phyloP scores from a whole-genome alignment of 2,329 filamentous ascomycete genomes.

The Thielaviopsis euricoi region DNA sequence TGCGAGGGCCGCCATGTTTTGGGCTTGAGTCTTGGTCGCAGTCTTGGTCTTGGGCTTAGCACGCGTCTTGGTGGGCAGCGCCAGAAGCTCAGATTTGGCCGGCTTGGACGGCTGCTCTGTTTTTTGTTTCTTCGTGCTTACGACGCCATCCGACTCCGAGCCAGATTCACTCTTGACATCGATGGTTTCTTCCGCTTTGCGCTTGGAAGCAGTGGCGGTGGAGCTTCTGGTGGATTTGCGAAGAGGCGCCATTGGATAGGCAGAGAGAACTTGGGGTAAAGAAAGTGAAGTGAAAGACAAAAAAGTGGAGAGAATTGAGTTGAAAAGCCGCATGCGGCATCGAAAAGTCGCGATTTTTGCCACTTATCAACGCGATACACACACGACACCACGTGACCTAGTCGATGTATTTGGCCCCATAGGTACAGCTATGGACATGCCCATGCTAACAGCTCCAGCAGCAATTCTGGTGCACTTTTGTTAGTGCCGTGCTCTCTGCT shows the following conservation, averaged over 20 bases:
- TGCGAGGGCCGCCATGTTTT: constrained; percentile 42
- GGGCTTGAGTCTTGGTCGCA: constrained; percentile 22
- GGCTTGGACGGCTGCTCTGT: constrained; percentile 12
- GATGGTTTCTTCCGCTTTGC: constrained; percentile 15
- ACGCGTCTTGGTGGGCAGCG: constrained; percentile 5
- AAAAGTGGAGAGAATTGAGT: background rate
- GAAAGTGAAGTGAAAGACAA: background rate
- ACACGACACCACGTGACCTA: constrained; percentile 2
- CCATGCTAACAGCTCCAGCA: background rate
- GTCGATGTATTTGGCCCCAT: background rate
- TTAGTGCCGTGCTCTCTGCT: background rate
- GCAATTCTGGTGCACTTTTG: background rate
- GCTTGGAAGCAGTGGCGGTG: constrained; percentile 2
- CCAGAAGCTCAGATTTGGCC: constrained; percentile 2
- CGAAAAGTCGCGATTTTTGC: background rate
- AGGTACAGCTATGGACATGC: background rate
- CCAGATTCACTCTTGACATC: constrained; percentile 14
- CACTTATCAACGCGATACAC: background rate
- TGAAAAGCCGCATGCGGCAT: too few species aligned
- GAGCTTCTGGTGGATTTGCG: constrained; percentile 8
- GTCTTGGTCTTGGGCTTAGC: constrained; percentile 16
- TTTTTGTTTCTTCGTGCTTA: constrained; percentile 29
- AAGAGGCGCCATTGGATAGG: background rate
- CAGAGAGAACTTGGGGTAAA: background rate
- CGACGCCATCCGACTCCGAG: constrained; percentile 14